These are phyloP conservation scores for Trichoderma oligosporum DNA, from an alignment of 2,329 filamentous ascomycete genomes.

Conservation along the genomic window DNA sequence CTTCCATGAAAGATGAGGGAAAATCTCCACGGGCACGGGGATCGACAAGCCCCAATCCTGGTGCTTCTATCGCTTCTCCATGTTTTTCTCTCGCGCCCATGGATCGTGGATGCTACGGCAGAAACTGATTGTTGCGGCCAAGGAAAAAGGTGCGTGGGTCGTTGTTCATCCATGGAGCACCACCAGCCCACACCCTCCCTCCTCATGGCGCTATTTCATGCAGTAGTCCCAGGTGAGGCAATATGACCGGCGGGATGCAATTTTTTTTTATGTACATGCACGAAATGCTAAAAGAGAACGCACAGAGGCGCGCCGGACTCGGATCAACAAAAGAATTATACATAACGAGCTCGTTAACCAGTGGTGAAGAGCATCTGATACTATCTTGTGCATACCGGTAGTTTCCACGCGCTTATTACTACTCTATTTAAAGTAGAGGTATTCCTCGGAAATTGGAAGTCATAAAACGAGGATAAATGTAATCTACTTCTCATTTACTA, in stretches of 20 bases:
- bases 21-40: slow-evolving; percentile 19
- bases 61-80: slow-evolving; percentile 17
- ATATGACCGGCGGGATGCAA: slow-evolving; percentile 16
- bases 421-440: not conserved
- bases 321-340: not conserved
- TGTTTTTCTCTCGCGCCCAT: slow-evolving; percentile 17
- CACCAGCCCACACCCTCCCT: slow-evolving; percentile 11
- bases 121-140: not conserved
- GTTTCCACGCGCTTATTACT: not conserved
- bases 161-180: slow-evolving; percentile 8
- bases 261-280: slow-evolving; percentile 7
- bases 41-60: slow-evolving; percentile 18
- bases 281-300: slow-evolving; percentile 12
- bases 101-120: slow-evolving; percentile 16
- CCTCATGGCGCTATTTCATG: slow-evolving; percentile 21
- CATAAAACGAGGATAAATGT: slow-evolving; percentile 6
- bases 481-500: slow-evolving; percentile 10
- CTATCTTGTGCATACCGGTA: not conserved
- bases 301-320: slow-evolving; percentile 2
- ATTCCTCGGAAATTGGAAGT: slow-evolving; percentile 8
- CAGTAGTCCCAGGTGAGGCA: slow-evolving; percentile 21
- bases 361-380: not conserved
- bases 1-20: slow-evolving; percentile 2
- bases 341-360: too few relatives aligned
- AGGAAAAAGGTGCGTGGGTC: slow-evolving; percentile 7